Conservation (phyloP, 2,329 filamentous ascomycete genomes). For the Curvularia eragrostidis region DNA sequence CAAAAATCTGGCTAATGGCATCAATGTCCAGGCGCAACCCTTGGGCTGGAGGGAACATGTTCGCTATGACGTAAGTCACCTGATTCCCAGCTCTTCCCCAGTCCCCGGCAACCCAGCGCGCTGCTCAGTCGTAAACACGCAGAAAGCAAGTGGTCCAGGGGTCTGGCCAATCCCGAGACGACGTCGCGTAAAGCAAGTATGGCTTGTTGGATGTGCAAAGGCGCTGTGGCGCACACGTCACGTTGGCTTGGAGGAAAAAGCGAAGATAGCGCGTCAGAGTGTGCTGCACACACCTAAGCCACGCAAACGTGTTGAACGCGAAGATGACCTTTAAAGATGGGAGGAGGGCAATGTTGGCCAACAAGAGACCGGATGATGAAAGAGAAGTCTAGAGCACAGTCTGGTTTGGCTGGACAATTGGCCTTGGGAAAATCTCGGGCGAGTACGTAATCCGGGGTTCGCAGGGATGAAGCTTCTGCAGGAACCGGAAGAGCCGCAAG, state of each 20-base stretch:
- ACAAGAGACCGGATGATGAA: conserved; percentile 3
- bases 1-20: conserved; percentile 90
- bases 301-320: background rate
- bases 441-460: conserved; percentile 29
- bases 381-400: conserved; percentile 14
- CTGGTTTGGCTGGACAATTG: conserved; percentile 23
- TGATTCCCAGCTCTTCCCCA: conserved; percentile 9
- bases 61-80: conserved; percentile 41
- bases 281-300: background rate
- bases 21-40: conserved; percentile 79
- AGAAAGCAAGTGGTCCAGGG: background rate
- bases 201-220: background rate
- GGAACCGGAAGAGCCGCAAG: conserved; percentile 23
- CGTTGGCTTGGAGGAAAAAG: conserved; percentile 4
- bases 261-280: conserved; percentile 4
- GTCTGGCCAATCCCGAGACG: background rate
- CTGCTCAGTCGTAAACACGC: background rate
- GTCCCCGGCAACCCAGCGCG: background rate
- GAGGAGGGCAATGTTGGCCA: background rate
- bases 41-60: conserved; percentile 62
- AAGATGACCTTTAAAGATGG: background rate
- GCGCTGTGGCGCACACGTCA: conserved; percentile 1
- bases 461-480: conserved; percentile 23
- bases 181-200: background rate
- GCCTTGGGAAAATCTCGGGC: conserved; percentile 26